Evolutionary conservation across 73 alveolate genomes (phyloP).

Genomic region (Symbiodinium natans): DNA sequence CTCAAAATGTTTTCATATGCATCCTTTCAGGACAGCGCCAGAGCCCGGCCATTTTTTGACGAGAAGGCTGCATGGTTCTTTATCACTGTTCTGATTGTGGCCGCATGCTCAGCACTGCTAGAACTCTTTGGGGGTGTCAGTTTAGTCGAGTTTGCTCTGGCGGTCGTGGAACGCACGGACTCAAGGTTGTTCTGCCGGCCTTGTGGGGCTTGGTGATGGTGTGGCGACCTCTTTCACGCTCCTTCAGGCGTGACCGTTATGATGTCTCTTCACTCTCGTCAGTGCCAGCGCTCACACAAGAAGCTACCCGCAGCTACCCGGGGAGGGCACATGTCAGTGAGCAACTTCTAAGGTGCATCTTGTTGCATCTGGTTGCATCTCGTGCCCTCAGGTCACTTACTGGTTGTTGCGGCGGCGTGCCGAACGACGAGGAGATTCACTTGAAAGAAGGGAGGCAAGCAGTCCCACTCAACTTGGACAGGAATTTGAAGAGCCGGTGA

Average conservation of each 20-base stretch:
- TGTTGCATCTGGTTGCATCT: no score
- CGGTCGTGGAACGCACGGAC: background rate
- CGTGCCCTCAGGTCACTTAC: background rate
- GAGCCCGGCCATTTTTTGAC: constrained; percentile 31
- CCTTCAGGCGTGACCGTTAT: background rate
- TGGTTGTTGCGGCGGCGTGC: background rate
- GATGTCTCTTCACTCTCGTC: no score
- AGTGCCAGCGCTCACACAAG: no score
- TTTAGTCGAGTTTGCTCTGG: no score
- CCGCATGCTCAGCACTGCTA: background rate
- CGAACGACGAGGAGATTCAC: background rate
- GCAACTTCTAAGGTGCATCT: no score
- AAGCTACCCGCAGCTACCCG: no score
- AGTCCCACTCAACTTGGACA: background rate
- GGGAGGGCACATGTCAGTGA: no score
- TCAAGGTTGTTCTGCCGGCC: constrained; percentile 61
- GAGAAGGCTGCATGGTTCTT: constrained; percentile 80
- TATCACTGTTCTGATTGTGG: constrained; percentile 64
- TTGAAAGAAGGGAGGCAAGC: background rate
- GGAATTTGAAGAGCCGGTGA: background rate
- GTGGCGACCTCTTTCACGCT: constrained; percentile 48
- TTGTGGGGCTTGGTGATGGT: constrained; percentile 88
- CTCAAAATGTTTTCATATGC: background rate
- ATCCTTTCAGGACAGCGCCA: background rate
- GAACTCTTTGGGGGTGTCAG: no score